Evolutionary conservation across 306 rosid genomes (phyloP).

Genomic region (Cucurbita argyrosperma): DNA sequence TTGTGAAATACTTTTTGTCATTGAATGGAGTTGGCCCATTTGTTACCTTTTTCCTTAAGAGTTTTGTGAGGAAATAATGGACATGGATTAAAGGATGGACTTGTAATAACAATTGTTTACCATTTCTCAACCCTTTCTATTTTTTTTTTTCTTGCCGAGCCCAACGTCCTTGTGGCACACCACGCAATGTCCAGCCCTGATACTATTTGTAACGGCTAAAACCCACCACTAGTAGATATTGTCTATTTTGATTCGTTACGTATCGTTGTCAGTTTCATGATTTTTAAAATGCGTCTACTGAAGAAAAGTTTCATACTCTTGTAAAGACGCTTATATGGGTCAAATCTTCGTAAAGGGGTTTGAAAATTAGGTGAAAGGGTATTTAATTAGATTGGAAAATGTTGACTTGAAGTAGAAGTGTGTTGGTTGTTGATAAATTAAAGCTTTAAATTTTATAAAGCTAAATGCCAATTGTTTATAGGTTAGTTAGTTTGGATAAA

Average conservation of each 20-base stretch:
- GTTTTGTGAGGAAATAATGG: conserved; percentile 33
- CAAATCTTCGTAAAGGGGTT: neutral
- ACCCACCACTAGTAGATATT: no score
- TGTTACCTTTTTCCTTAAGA: conserved; percentile 20
- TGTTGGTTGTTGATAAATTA: neutral
- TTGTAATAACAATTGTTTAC: conserved; percentile 22
- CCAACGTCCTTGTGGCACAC: no score
- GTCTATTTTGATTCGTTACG: no score
- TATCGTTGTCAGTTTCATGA: no score
- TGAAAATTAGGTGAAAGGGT: neutral
- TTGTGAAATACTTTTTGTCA: conserved; percentile 37
- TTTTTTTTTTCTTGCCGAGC: neutral
- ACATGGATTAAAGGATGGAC: conserved; percentile 26
- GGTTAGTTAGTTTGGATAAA: neutral
- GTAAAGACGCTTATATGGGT: no score
- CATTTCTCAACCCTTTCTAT: neutral
- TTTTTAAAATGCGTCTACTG: no score
- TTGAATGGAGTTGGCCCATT: conserved; percentile 22
- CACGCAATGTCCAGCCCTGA: no score
- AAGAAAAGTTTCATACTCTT: no score
- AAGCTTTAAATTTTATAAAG: no score
- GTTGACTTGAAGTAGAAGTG: neutral
- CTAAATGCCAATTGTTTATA: no score
- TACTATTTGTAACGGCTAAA: no score
- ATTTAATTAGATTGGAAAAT: no score